A percentile compares a stretch with the other conserved stretches of the same genome.
These are phyloP conservation scores for Salvia hispanica DNA, from an alignment of 257 asterid genomes.

Conservation along the genomic window DNA sequence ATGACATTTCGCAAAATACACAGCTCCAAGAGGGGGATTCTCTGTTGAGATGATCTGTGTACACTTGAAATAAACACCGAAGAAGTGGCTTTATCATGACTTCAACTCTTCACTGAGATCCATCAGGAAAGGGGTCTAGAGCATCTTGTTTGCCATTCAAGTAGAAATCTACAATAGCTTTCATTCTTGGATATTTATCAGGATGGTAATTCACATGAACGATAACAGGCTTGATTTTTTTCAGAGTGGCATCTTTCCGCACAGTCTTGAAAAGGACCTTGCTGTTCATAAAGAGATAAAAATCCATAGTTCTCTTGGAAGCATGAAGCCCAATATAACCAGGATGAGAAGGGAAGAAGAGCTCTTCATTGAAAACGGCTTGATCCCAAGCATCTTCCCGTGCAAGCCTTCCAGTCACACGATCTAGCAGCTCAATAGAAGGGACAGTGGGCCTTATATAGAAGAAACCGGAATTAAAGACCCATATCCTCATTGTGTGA, in stretches of 20 bases:
- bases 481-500: slow-evolving; percentile 90
- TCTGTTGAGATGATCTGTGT: slow-evolving; percentile 22
- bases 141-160: slow-evolving; percentile 75
- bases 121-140: slow-evolving; percentile 72
- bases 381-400: slow-evolving; percentile 69
- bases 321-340: slow-evolving; percentile 79
- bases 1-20: slow-evolving; percentile 27
- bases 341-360: slow-evolving; percentile 80
- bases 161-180: slow-evolving; percentile 73
- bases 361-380: slow-evolving; percentile 81
- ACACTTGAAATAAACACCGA: slow-evolving; percentile 14
- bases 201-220: slow-evolving; percentile 84
- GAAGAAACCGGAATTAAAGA: slow-evolving; percentile 81
- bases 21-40: slow-evolving; percentile 20
- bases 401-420: slow-evolving; percentile 67
- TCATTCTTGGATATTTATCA: slow-evolving; percentile 72
- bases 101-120: slow-evolving; percentile 43
- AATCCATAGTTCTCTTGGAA: slow-evolving; percentile 73
- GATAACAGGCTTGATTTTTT: slow-evolving; percentile 66
- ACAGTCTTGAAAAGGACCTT: slow-evolving; percentile 83
- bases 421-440: slow-evolving; percentile 80
- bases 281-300: slow-evolving; percentile 78
- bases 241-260: slow-evolving; percentile 59
- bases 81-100: neutral
- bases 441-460: slow-evolving; percentile 78